Conservation (phyloP, 257 asterid genomes). For the Gentiana macrophylla region DNA sequence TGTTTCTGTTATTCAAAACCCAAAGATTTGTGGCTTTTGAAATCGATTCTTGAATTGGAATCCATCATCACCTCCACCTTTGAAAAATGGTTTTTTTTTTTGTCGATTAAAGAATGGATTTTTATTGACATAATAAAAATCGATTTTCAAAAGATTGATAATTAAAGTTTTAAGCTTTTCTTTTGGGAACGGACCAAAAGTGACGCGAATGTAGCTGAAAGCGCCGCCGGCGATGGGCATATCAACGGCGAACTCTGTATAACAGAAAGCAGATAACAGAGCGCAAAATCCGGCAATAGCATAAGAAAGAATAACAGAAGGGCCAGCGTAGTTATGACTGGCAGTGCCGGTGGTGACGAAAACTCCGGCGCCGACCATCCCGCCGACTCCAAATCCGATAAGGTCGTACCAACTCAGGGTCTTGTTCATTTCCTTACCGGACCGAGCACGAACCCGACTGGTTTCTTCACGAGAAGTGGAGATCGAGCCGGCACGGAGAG, state of each 20-base stretch:
- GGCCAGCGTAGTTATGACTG: conserved; percentile 52
- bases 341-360: conserved; percentile 87
- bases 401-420: conserved; percentile 81
- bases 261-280: conserved; percentile 89
- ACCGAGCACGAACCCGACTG: conserved; percentile 34
- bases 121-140: too few species aligned
- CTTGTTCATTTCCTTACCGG: conserved; percentile 57
- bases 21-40: too few species aligned
- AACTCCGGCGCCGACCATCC: conserved; percentile 98
- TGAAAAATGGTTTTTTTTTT: too few species aligned
- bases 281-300: conserved; percentile 98
- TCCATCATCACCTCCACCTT: too few species aligned
- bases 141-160: too few species aligned
- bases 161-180: too few species aligned
- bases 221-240: conserved; percentile 99
- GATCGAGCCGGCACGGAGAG: conserved; percentile 58
- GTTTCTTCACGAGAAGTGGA: conserved; percentile 58
- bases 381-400: conserved; percentile 76
- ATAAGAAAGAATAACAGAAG: conserved; percentile 77
- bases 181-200: conserved; percentile 41
- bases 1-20: too few species aligned
- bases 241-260: conserved; percentile 94
- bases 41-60: too few species aligned
- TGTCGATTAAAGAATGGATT: too few species aligned
- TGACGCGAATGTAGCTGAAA: conserved; percentile 83